Evolutionary conservation across 805 yeast genomes (phyloP).

Genomic region (Candida golubevii): DNA sequence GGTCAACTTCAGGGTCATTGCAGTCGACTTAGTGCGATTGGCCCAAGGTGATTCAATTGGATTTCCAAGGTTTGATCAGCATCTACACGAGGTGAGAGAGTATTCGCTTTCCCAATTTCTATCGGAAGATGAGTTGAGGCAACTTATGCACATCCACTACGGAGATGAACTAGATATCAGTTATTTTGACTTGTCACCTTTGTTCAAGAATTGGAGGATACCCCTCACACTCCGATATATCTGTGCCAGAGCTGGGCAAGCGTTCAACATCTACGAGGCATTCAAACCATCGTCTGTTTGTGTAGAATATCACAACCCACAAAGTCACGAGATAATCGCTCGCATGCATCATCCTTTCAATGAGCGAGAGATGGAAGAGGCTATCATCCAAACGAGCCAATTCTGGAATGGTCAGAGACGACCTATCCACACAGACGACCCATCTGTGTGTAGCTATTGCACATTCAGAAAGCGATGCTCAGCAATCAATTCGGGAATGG

Average conservation of each 20-base stretch:
- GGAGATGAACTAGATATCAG: conserved; percentile 19
- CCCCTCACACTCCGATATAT: conserved; percentile 57
- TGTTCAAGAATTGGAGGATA: conserved; percentile 43
- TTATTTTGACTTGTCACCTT: conserved; percentile 21
- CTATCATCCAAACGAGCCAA: conserved; percentile 31
- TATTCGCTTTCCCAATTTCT: conserved; percentile 12
- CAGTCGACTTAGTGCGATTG: conserved; percentile 41
- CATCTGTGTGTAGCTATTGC: conserved; percentile 49
- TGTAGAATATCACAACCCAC: conserved; percentile 48
- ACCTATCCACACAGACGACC: conserved; percentile 43
- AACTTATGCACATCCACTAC: conserved; percentile 6
- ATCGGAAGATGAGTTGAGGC: conserved; percentile 7
- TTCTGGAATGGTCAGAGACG: conserved; percentile 59
- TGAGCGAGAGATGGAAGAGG: conserved; percentile 21
- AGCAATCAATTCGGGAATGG: conserved; percentile 9
- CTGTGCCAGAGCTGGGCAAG: conserved; percentile 51
- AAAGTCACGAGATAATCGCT: conserved; percentile 33
- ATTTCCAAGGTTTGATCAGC: conserved; percentile 36
- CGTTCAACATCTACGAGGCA: conserved; percentile 32
- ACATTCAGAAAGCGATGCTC: conserved; percentile 37
- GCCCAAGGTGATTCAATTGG: conserved; percentile 45
- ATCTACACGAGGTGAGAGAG: not conserved
- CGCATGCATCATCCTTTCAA: conserved; percentile 38
- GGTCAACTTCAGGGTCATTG: conserved; percentile 31
- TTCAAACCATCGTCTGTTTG: conserved; percentile 38